Base-by-base conservation (phyloP, 139 green algal species). In the Marvania coccoides region DNA sequence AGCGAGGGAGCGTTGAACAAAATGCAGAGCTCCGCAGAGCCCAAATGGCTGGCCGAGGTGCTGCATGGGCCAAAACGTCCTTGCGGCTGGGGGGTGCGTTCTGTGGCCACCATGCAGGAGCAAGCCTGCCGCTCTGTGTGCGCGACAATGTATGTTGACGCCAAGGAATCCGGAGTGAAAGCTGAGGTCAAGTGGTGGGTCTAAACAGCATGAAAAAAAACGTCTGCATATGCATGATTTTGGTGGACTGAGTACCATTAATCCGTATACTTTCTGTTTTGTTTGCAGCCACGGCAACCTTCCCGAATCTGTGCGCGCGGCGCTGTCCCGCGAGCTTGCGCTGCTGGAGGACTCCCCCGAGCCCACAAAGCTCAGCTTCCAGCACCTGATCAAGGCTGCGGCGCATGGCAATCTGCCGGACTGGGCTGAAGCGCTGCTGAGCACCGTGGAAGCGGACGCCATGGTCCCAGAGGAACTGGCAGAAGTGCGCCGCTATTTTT, bases 321-420 rank as follows among this genome's bases (percentile, higher is more conserved):
- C 45, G n/a, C 57, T 67, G 31, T 12, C 6, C 4, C 42, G 45
- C 2, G 30, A 67, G 6, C 61, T 67, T 19, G 46, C 33, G n/a
- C 55, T 71, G 30, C 63, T 71, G 33, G 13, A 35, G n/a, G 8
- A 24, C 1, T 5, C 47, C n/a, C 63, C 63, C 8, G n/a, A n/a
- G 3, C 30, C 63, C 55, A 56, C 63, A 33, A 71, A 71, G 48
- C 55, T 71, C 2, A 55, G n/a, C 39, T 35, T 71, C 29, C 33
- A 37, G 6, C 23, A 37, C 30, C 35, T 54, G 1, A 34, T n/a
- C 63, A 71, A 64, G 30, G 35, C 34, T 2, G 63, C 63, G 2
- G 58, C 29, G 7, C 5, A 51, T 51, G 42, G 42, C 19, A 51
- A 51, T 19, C 19, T 19, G 42, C 42, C 42, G 19, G 42, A 51